Base-by-base conservation (phyloP, 1,139 yeast species). In the Lodderomyces orthopsilosis region DNA sequence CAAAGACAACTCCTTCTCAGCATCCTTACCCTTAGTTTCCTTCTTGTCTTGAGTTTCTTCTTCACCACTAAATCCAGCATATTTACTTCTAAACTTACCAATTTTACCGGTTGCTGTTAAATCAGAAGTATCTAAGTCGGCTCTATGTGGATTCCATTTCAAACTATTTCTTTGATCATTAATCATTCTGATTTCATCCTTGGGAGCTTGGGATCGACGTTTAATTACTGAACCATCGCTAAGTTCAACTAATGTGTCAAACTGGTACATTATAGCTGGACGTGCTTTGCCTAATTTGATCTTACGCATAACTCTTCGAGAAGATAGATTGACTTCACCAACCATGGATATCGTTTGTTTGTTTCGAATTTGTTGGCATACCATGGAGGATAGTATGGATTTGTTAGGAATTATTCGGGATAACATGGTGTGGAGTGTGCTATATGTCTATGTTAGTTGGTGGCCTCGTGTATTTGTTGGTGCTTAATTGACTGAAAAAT, bases 221-320 rank as follows among this genome's bases (percentile, higher is more conserved):
- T 71, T 73, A 32, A 89, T 74, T 1, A 95, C 95, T 24, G 96
- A 85, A 2, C 98, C 98, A 61, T 93, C 98, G 54, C 95, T 85
- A 46, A 91, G 75, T 64, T 91, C 96, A 10, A 93, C 91, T 38
- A 77, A 67, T 34, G 94, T 86, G 51, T 91, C 91, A 60, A 93
- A 93, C 60, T 88, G 89, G 67, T 91, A 79, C 66, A 88, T 91
- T 37, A 91, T 85, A 35, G 96, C 90, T 2, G 98, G 97, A 65
- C 97, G 79, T 14, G 96, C 90, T 60, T 83, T 84, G 41, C 96
- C 96, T 48, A 79, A 68, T 51, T 68, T 62, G 53, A 79, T 78
- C 53, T 75, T 77, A 53, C 75, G 75, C 70, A 75, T 65, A 33
- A 79, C 81, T 63, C 84, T 71, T 55, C 74, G 64, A 47, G 70